Conservation (phyloP, 306 rosid genomes). For the Gillenia trifoliata region DNA sequence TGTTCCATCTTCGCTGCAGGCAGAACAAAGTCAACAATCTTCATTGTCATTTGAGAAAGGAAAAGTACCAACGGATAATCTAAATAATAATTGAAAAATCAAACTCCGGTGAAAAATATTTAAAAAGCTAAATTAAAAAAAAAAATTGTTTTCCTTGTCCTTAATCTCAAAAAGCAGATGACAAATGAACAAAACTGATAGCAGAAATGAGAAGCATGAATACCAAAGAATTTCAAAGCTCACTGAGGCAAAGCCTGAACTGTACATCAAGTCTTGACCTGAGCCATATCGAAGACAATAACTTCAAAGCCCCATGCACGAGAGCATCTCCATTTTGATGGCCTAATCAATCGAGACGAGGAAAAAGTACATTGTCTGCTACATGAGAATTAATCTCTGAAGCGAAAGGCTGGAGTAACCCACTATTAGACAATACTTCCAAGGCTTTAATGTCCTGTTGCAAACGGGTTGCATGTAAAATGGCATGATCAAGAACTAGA, state of each 20-base stretch:
- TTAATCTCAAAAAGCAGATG: neutral
- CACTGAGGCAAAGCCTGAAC: neutral
- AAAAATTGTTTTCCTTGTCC: neutral
- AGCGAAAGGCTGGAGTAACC: conserved; percentile 57
- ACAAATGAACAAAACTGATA: neutral
- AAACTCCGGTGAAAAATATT: neutral
- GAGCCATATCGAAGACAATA: conserved; percentile 12
- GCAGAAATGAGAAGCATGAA: neutral
- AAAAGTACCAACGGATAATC: neutral
- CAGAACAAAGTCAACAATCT: conserved; percentile 20
- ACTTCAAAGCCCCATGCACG: neutral
- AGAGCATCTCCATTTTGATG: neutral
- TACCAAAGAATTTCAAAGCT: neutral
- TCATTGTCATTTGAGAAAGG: conserved; percentile 19
- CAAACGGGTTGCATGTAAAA: conserved; percentile 46
- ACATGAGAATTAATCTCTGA: conserved; percentile 50
- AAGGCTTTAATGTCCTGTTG: conserved; percentile 61
- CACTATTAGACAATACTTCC: conserved; percentile 55
- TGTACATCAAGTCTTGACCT: neutral
- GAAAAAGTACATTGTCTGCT: conserved; percentile 41
- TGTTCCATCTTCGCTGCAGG: conserved; percentile 17
- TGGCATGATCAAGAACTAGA: conserved; percentile 59
- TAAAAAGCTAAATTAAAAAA: neutral
- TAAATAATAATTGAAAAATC: neutral
- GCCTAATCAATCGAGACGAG: conserved; percentile 32